Evolutionary conservation across 2,329 filamentous ascomycete species (phyloP).

Genomic region (Aspergillus transmontanensis): DNA sequence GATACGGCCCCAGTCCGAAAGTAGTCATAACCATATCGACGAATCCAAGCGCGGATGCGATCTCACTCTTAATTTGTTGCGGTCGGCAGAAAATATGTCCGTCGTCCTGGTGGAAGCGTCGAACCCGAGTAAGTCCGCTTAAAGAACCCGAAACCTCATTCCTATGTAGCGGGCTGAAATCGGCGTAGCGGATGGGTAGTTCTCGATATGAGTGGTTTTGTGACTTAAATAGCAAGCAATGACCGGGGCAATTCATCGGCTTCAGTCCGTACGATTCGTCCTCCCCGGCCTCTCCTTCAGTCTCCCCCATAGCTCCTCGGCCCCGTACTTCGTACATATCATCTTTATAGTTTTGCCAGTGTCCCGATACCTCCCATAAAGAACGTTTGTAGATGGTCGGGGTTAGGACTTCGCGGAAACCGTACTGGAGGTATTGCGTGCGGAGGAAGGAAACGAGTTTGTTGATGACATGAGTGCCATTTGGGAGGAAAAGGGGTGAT

Average conservation of each 20-base stretch:
- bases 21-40: constrained; percentile 71
- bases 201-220: constrained; percentile 75
- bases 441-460: constrained; percentile 79
- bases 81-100: constrained; percentile 88
- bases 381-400: constrained; percentile 90
- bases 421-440: constrained; percentile 80
- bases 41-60: constrained; percentile 72
- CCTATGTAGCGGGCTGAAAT: constrained; percentile 83
- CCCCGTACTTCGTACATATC: constrained; percentile 83
- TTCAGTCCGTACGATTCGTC: constrained; percentile 81
- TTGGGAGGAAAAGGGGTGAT: constrained; percentile 80
- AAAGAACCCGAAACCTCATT: constrained; percentile 83
- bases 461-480: constrained; percentile 81
- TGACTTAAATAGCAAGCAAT: constrained; percentile 80
- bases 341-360: constrained; percentile 86
- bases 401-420: constrained; percentile 85
- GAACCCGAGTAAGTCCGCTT: constrained; percentile 78
- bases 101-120: constrained; percentile 88
- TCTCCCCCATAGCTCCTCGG: constrained; percentile 50
- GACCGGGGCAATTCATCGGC: constrained; percentile 91
- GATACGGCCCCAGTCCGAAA: constrained; percentile 71
- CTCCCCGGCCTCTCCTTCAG: constrained; percentile 52
- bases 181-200: constrained; percentile 79
- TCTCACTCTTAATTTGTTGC: constrained; percentile 73
- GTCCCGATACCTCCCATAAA: constrained; percentile 82